These are phyloP conservation scores for Epichloe glyceriae DNA, from an alignment of 2,329 filamentous ascomycete genomes.

Conservation along the genomic window DNA sequence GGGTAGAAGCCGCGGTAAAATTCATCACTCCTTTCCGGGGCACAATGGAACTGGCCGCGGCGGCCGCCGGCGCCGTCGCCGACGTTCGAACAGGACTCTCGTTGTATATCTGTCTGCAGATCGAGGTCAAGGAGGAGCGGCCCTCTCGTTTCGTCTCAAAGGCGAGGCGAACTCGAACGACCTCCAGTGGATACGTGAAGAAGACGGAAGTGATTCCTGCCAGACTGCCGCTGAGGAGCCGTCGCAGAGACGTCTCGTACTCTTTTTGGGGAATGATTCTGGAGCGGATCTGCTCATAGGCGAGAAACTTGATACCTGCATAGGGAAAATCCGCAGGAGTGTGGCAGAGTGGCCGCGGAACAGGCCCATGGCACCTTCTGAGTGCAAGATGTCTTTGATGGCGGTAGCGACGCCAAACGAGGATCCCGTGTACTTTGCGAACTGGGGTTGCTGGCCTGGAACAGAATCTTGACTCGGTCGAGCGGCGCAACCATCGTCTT, in stretches of 20 bases:
- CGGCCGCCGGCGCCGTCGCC: slow-evolving; percentile 16
- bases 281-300: slow-evolving; percentile 89
- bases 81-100: slow-evolving; percentile 44
- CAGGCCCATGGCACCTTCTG: slow-evolving; percentile 62
- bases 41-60: slow-evolving; percentile 30
- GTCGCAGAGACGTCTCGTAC: slow-evolving; percentile 68
- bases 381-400: slow-evolving; percentile 67
- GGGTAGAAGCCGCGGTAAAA: slow-evolving; percentile 87
- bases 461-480: slow-evolving; percentile 96
- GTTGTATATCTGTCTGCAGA: slow-evolving; percentile 76
- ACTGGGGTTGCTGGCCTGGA: slow-evolving; percentile 93
- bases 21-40: slow-evolving; percentile 64
- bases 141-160: slow-evolving; percentile 78
- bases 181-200: slow-evolving; percentile 88
- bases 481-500: slow-evolving; percentile 94
- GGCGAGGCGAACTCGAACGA: slow-evolving; percentile 81
- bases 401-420: slow-evolving; percentile 77
- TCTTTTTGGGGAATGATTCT: slow-evolving; percentile 56
- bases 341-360: slow-evolving; percentile 94
- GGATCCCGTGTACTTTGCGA: slow-evolving; percentile 80
- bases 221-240: slow-evolving; percentile 59
- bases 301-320: slow-evolving; percentile 93
- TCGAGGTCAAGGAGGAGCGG: slow-evolving; percentile 57
- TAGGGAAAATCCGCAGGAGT: slow-evolving; percentile 88
- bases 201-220: slow-evolving; percentile 87